A percentile compares a stretch with the other conserved stretches of the same genome.
These are phyloP conservation scores for Hypoxylon sp. DNA, from an alignment of 2,329 filamentous ascomycete species.

Conservation along the genomic window DNA sequence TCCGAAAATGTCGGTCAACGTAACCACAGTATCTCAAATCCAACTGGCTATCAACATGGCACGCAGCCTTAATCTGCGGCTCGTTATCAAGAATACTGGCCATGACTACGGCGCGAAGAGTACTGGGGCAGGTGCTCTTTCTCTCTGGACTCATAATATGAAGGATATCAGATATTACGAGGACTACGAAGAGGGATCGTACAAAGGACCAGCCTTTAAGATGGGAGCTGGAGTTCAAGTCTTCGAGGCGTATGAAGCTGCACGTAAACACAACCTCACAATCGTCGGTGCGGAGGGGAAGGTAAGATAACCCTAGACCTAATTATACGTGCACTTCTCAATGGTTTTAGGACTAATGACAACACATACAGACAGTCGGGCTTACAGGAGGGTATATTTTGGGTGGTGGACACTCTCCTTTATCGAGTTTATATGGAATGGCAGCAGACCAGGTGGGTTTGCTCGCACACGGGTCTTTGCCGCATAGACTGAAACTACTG, in stretches of 20 bases:
- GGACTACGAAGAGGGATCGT: slow-evolving; percentile 48
- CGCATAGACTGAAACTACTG: slow-evolving; percentile 6
- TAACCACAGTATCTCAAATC: slow-evolving; percentile 49
- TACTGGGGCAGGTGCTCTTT: slow-evolving; percentile 49
- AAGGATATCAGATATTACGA: slow-evolving; percentile 50
- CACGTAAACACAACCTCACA: slow-evolving; percentile 46
- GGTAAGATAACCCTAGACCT: slow-evolving; percentile 30
- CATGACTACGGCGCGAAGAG: slow-evolving; percentile 52
- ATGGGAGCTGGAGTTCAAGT: slow-evolving; percentile 51
- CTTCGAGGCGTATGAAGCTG: slow-evolving; percentile 50
- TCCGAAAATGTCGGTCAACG: slow-evolving; percentile 51
- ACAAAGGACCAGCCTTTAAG: slow-evolving; percentile 51
- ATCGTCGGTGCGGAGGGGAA: slow-evolving; percentile 49
- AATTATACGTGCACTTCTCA: neutral
- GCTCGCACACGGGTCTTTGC: neutral
- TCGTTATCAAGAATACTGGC: slow-evolving; percentile 52
- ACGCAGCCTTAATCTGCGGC: slow-evolving; percentile 49
- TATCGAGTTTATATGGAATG: slow-evolving; percentile 66
- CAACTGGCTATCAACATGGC: slow-evolving; percentile 52
- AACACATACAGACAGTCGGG: slow-evolving; percentile 61
- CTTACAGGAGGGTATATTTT: slow-evolving; percentile 63
- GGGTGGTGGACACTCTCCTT: slow-evolving; percentile 69
- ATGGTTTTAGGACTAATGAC: slow-evolving; percentile 9
- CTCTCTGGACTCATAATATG: slow-evolving; percentile 52
- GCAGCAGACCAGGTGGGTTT: slow-evolving; percentile 61